Evolutionary conservation across 2,329 filamentous ascomycete species (phyloP).

Genomic region (Aspergillus glaucus): DNA sequence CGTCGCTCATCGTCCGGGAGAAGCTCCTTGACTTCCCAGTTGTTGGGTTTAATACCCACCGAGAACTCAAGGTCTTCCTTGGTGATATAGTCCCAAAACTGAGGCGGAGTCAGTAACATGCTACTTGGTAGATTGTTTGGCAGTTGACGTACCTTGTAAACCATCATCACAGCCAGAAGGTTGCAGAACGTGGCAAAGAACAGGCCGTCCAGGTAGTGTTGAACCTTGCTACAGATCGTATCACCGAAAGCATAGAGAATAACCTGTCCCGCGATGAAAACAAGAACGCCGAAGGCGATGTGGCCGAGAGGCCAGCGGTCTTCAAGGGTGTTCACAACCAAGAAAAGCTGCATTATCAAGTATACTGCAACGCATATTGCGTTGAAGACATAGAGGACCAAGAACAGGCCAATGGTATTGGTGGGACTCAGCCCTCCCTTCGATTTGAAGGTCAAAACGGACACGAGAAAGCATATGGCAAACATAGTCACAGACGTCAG

Average conservation of each 20-base stretch:
- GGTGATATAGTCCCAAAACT: constrained; percentile 99
- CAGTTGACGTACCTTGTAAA: constrained; percentile 71
- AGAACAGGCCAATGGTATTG: constrained; percentile 82
- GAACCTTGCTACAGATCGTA: constrained; percentile 72
- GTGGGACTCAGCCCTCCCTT: constrained; percentile 81
- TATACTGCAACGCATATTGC: constrained; percentile 82
- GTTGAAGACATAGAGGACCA: constrained; percentile 86
- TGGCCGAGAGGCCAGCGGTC: constrained; percentile 94
- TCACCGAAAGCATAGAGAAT: constrained; percentile 85
- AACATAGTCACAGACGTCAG: constrained; percentile 75
- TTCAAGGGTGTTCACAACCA: constrained; percentile 83
- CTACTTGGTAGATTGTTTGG: neutral
- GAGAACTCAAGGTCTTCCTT: constrained; percentile 98
- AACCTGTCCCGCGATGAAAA: constrained; percentile 88
- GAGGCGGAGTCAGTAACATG: constrained; percentile 22
- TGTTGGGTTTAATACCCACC: constrained; percentile 89
- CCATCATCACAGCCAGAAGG: constrained; percentile 95
- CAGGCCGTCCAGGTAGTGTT: constrained; percentile 89
- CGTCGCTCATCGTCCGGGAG: constrained; percentile 74
- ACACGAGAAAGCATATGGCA: constrained; percentile 76
- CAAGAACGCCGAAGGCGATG: constrained; percentile 82
- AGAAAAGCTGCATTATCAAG: constrained; percentile 75
- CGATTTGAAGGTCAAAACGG: constrained; percentile 84
- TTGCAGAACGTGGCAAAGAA: constrained; percentile 96
- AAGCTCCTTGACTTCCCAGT: constrained; percentile 96